phyloP scores from a whole-genome alignment of 1,139 yeast genomes.

The Tardiomyces blankii region DNA sequence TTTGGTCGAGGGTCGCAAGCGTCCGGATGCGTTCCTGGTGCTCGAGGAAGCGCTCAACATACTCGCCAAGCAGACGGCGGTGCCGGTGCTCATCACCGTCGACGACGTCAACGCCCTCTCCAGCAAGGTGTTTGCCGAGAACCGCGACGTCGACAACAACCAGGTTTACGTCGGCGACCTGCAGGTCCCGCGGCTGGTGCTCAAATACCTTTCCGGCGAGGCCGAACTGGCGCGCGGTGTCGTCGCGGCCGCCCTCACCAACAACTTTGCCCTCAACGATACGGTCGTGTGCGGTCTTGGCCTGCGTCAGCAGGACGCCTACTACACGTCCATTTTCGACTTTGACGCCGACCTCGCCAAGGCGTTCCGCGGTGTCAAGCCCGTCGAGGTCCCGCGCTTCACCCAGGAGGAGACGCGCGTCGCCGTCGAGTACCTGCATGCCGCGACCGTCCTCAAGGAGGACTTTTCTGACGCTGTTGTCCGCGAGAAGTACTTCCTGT shows the following conservation, averaged over 20 bases:
- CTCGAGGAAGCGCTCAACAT: slow-evolving; percentile 36
- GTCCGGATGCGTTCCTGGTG: slow-evolving; percentile 31
- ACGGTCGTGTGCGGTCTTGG: slow-evolving; percentile 59
- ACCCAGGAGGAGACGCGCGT: slow-evolving; percentile 42
- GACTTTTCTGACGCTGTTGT: slow-evolving; percentile 30
- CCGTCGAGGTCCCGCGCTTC: slow-evolving; percentile 40
- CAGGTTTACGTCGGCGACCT: slow-evolving; percentile 53
- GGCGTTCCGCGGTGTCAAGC: slow-evolving; percentile 38
- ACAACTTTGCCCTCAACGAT: slow-evolving; percentile 32
- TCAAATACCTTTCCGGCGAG: slow-evolving; percentile 48
- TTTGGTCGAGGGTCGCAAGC: slow-evolving; percentile 42
- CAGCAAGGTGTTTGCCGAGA: slow-evolving; percentile 44
- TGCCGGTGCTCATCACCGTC: slow-evolving; percentile 59
- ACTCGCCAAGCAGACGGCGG: slow-evolving; percentile 28
- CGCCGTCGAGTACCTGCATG: slow-evolving; percentile 42
- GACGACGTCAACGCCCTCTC: slow-evolving; percentile 67
- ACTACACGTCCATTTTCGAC: slow-evolving; percentile 18
- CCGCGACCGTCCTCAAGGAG: slow-evolving; percentile 45
- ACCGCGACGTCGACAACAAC: slow-evolving; percentile 47
- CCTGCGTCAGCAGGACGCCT: slow-evolving; percentile 18
- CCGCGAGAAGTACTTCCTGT: slow-evolving; percentile 45
- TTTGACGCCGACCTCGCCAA: slow-evolving; percentile 49
- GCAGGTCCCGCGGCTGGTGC: slow-evolving; percentile 52
- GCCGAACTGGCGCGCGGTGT: slow-evolving; percentile 41
- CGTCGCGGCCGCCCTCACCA: slow-evolving; percentile 53